Base-by-base conservation (phyloP, 2,329 filamentous ascomycete species). In the Moelleriella libera region DNA sequence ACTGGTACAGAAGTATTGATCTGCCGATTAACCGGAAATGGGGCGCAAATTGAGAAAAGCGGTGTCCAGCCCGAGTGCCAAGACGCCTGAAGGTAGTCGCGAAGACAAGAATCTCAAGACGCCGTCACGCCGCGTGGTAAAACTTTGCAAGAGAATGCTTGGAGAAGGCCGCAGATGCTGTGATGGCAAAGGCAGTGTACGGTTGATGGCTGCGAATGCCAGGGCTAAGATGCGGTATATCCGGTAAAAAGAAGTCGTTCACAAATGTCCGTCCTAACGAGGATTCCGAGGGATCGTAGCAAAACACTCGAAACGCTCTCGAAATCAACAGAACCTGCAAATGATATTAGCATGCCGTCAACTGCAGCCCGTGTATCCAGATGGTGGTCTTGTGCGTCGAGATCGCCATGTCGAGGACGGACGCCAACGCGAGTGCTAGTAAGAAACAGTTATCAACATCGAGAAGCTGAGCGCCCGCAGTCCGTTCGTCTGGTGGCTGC, bases 261-360 rank as follows among this genome's bases (percentile, higher is more conserved):
- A 57, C 50, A 52, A 57, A 60, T 54, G 56, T 59, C 55, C 57
- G 63, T 57, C 60, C 59, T 63, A 64, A 59, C 61, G 58, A 55
- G 53, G 56, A 65, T 65, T 63, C 60, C 60, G 53, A 65, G 63
- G 63, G 62, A 65, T 62, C 58, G 61, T 65, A 60, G 59, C 61
- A 59, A 59, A 59, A 59, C 60, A 59, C 58, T 58, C 60, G 55
- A 60, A 62, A 61, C 60, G 60, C 63, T 66, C 59, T 61, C 55
- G 58, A 65, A 66, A 65, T 61, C 57, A 66, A 62, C 57, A 62
- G 59, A 66, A 66, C 63, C 64, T 66, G 46, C 29, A 12, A n/a
- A 39, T 11, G 29, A n/a, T 30, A 51, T 64, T 53, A 64, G 59
- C 48, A 49, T 44, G 43, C 29, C 29, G 34, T 10, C 9, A 12